Conservation (phyloP, 805 yeast species). For the Cyberlindnera euphorbiiphila region DNA sequence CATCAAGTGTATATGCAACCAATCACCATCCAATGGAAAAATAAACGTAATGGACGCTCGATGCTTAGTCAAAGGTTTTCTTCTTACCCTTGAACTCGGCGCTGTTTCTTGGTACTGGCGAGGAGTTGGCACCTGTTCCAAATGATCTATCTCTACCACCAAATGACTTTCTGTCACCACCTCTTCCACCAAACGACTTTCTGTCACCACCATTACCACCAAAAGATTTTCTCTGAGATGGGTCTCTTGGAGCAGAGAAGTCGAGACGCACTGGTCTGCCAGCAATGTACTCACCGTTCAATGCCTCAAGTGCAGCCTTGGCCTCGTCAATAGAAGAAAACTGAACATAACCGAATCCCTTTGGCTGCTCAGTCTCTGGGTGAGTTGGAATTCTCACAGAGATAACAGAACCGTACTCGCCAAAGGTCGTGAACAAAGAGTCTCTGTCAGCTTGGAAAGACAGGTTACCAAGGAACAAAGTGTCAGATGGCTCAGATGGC, state of each 20-base stretch:
- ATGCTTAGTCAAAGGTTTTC: constrained; percentile 68
- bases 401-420: constrained; percentile 74
- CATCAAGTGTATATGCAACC: too few species aligned
- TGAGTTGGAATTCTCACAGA: constrained; percentile 96
- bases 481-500: constrained; percentile 90
- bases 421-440: constrained; percentile 65
- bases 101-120: constrained; percentile 35
- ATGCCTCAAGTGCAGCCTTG: constrained; percentile 75
- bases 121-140: constrained; percentile 53
- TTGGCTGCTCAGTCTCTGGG: constrained; percentile 98
- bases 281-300: constrained; percentile 84
- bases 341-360: constrained; percentile 98
- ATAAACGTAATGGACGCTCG: too few species aligned
- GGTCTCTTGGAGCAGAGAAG: constrained; percentile 85
- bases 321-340: constrained; percentile 86
- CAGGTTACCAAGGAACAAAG: constrained; percentile 93
- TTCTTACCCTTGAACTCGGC: constrained; percentile 80
- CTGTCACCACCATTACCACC: constrained; percentile 39
- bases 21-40: too few species aligned
- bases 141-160: constrained; percentile 42
- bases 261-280: constrained; percentile 95
- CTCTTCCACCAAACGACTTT: constrained; percentile 41
- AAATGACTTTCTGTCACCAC: constrained; percentile 35
- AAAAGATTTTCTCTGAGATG: constrained; percentile 30
- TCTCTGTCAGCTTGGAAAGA: constrained; percentile 89